phyloP scores from a whole-genome alignment of 108 stramenopile genomes.

The Skeletonema menzelii region DNA sequence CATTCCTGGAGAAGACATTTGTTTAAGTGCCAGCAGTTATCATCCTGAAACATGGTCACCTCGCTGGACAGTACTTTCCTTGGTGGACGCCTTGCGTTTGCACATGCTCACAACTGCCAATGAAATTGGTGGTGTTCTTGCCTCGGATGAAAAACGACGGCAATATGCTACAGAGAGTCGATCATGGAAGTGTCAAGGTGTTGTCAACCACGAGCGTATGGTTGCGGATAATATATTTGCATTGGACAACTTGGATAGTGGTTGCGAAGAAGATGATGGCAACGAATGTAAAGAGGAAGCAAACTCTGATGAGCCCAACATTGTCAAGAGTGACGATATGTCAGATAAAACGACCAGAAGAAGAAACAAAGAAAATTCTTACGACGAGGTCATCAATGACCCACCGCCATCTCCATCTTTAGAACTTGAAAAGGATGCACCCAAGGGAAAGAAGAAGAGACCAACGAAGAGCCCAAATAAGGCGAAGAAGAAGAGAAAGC shows the following conservation, averaged over 20 bases:
- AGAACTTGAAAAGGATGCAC: background rate
- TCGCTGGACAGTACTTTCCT: constrained; percentile 69
- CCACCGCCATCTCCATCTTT: background rate
- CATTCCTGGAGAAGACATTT: constrained; percentile 67
- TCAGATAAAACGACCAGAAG: too few species aligned
- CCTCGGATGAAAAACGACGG: constrained; percentile 40
- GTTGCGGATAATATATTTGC: constrained; percentile 36
- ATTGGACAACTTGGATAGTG: background rate
- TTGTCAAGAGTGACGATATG: background rate
- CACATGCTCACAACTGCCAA: constrained; percentile 83
- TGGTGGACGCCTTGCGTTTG: constrained; percentile 72
- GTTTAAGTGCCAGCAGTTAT: constrained; percentile 81
- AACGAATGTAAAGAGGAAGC: background rate
- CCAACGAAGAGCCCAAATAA: background rate
- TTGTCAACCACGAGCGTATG: constrained; percentile 51
- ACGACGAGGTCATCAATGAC: background rate
- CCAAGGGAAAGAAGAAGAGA: background rate
- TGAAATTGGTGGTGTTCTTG: constrained; percentile 80
- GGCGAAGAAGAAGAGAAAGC: background rate
- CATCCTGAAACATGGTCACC: constrained; percentile 93
- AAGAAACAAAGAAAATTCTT: background rate
- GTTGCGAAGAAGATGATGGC: background rate
- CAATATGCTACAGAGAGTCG: constrained; percentile 56
- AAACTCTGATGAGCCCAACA: background rate
- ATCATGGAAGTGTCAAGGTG: constrained; percentile 49